Base-by-base conservation (phyloP, 352 stramenopile species). In the Albugo candida region DNA sequence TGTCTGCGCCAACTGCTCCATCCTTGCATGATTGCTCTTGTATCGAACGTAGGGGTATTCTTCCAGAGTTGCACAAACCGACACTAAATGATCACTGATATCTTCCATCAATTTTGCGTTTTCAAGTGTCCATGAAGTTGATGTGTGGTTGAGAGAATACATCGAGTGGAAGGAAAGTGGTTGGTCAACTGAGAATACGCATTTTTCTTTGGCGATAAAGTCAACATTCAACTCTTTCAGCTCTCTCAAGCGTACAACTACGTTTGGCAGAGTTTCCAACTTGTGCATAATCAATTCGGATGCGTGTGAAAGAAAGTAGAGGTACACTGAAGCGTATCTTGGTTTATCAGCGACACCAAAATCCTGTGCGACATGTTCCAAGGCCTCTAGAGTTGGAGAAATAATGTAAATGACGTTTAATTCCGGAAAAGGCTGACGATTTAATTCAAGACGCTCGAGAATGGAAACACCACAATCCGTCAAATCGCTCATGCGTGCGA, bases 401-500 rank as follows among this genome's bases (percentile, higher is more conserved):
- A 97, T 61, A 34, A 98, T 81, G 60, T 98, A 99, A n/a, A 98
- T 76, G 8, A 74, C 92, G 41, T 87, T 93, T 83, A 97, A 96
- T 63, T 98, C 91, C 1, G 77, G 79, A 54, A 98, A 98, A 0
- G 93, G 92, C 54, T 97, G 93, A 0, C 92, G 70, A 48, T 84
- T 86, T 53, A 96, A 94, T 52, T 95, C 77, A 31, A 99, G 69
- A 13, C 92, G 82, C 62, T 99, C 94, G 13, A 98, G 83, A 47
- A 98, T 80, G 3, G 91, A 96, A 16, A 99, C 84, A 19, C 92
- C 83, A 48, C 85, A 89, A 66, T 98, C 92, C 70, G 96, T 98
- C 42, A 99, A 79, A 52, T 99, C 94, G 62, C 96, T 98, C 92
- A 99, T 98, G 34, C 92, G 86, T 38, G 97, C 79, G 6, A 89